Evolutionary conservation across 768 basidiomycete species (phyloP), one percentile per base, ranked within the genome.

Genomic region (Boletus coccyginus): DNA sequence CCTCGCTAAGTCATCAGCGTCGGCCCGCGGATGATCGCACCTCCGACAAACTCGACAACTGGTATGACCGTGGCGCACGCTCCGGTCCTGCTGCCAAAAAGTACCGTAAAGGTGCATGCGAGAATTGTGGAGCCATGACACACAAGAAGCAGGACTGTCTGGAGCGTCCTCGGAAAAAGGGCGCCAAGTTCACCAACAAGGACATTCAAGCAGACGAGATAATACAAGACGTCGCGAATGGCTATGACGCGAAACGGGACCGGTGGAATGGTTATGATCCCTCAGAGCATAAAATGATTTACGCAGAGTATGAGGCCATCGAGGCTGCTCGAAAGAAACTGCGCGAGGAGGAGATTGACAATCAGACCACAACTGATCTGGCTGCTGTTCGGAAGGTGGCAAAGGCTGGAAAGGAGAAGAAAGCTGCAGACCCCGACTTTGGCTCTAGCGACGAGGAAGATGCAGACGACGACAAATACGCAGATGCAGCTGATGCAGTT

Each of bases 181-280:
- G 96, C 42, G 97, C 97, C 47, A 97, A 87, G 73, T 98, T 78
- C 70, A 92, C 94, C 46, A 89, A 88, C 74, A 88, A 84, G 72
- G 78, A 96, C 66, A 98, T 98, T 53, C 87, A 87, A 53, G 83
- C 92, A 5, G 97, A 99, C 71, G 97, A 99, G 68, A 73, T 96
- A 19, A 78, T 95, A 52, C 93, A 95, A 70, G 82, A 92, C 0
- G 79, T 95, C 24, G 75, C 83, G 13, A 62, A 75, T 27, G 90
- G 87, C 3, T 99, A 94, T 63, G 97, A 90, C 60, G 92, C 92
- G 29, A 99, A 99, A 75, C 84, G 97, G 36, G 97, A 99, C 71
- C 78, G 97, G 52, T 99, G 97, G 94, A 98, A 98, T 70, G 97
- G 97, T 5, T 99, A 98, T 70, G 94, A 99, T 68, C 81, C 94